A percentile compares a stretch with the other conserved stretches of the same genome.
phyloP scores from a whole-genome alignment of 2,329 filamentous ascomycete genomes.

The Arthrinium phaeospermum region DNA sequence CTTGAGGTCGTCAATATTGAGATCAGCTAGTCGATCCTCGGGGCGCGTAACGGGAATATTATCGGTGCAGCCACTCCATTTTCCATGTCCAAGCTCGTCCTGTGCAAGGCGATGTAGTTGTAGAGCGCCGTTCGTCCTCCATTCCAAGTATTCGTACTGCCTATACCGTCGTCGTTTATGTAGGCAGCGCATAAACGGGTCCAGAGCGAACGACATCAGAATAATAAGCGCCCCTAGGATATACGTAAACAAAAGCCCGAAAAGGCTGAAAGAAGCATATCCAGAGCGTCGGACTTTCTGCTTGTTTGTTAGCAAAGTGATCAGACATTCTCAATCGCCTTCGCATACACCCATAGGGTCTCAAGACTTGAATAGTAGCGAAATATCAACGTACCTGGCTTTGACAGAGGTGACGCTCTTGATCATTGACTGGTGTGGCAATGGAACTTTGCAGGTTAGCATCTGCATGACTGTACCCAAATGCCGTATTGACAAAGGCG shows the following conservation, averaged over 20 bases:
- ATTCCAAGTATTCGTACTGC: slow-evolving; percentile 13
- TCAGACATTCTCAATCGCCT: no score
- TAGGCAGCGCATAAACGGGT: neutral
- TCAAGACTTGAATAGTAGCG: neutral
- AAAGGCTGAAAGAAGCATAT: slow-evolving; percentile 14
- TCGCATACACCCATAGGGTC: no score
- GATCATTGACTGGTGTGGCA: neutral
- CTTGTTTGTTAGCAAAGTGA: neutral
- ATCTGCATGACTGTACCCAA: neutral
- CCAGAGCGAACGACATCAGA: neutral
- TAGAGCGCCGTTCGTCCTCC: neutral
- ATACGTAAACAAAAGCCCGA: slow-evolving; percentile 5
- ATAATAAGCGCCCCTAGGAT: neutral
- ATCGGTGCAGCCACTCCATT: slow-evolving; percentile 19
- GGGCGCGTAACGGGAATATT: neutral
- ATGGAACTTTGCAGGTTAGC: neutral
- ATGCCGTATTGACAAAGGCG: neutral
- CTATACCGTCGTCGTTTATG: neutral
- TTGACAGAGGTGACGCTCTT: slow-evolving; percentile 1
- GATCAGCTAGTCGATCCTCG: neutral
- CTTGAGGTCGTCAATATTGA: neutral
- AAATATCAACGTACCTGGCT: slow-evolving; percentile 6
- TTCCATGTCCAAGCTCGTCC: slow-evolving; percentile 5
- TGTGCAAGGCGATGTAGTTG: slow-evolving; percentile 11
- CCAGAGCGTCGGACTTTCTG: neutral